phyloP scores from a whole-genome alignment of 441 rosid genomes.

The Viola pubescens region DNA sequence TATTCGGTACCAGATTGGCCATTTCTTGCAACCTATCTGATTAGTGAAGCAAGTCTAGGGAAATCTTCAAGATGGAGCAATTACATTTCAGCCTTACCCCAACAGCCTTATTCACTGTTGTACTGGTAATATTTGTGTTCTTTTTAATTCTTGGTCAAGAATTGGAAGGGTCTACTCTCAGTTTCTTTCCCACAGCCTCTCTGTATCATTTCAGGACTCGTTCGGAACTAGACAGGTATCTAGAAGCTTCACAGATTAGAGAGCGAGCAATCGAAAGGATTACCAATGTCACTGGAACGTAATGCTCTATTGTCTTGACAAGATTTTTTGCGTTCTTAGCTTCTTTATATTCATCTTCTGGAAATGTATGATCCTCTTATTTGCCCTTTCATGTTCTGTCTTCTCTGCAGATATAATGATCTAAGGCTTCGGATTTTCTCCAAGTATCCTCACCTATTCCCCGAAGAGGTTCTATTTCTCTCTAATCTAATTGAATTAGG shows the following conservation, averaged over 20 bases:
- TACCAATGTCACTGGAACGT: constrained; percentile 86
- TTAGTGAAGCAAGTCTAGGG: constrained; percentile 82
- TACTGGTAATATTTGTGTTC: constrained; percentile 47
- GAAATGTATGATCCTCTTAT: constrained; percentile 1
- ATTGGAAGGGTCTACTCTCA: constrained; percentile 44
- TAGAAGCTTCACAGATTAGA: constrained; percentile 93
- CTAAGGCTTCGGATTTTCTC: constrained; percentile 74
- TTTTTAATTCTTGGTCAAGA: constrained; percentile 19
- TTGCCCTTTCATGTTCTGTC: constrained; percentile 8
- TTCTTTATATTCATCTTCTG: neutral
- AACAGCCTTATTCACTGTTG: constrained; percentile 87
- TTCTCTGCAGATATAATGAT: constrained; percentile 60
- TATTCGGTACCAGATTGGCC: constrained; percentile 98
- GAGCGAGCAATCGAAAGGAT: constrained; percentile 89
- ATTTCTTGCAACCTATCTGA: constrained; percentile 71
- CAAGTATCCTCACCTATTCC: constrained; percentile 76
- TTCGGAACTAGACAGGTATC: constrained; percentile 79
- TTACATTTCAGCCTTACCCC: constrained; percentile 82
- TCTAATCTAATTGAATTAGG: constrained; percentile 2
- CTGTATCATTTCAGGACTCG: constrained; percentile 74
- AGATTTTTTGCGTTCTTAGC: neutral
- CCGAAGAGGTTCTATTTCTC: constrained; percentile 57
- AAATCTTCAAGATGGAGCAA: constrained; percentile 80
- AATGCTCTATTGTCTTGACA: constrained; percentile 19
- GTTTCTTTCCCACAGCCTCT: constrained; percentile 45